Evolutionary conservation across 768 basidiomycete genomes (phyloP).

Genomic region (Psilocybe subaeruginosa): DNA sequence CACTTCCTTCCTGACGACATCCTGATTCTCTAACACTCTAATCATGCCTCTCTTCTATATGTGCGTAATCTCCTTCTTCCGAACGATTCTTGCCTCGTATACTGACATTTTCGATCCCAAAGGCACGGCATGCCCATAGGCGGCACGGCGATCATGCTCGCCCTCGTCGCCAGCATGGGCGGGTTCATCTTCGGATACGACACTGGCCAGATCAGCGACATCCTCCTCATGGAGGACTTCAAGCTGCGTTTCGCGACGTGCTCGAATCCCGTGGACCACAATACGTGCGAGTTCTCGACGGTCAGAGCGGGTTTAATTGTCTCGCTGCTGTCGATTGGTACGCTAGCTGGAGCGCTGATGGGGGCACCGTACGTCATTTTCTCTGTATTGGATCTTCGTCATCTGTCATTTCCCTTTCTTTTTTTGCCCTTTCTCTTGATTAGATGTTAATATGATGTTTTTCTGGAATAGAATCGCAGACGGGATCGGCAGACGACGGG

Average conservation of each 20-base stretch:
- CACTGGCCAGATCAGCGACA: conserved; percentile 79
- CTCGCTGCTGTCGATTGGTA: conserved; percentile 71
- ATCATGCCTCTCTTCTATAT: conserved; percentile 33
- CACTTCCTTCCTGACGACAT: background rate
- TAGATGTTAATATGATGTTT: conserved; percentile 3
- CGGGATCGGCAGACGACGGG: conserved; percentile 63
- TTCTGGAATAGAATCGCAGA: conserved; percentile 52
- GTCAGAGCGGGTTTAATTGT: conserved; percentile 72
- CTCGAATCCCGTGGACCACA: conserved; percentile 35
- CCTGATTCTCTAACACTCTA: background rate
- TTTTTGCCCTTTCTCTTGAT: background rate
- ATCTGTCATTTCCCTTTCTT: no score
- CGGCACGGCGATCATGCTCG: conserved; percentile 63
- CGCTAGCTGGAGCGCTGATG: conserved; percentile 60
- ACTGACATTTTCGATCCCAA: background rate
- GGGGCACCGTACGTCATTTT: conserved; percentile 57
- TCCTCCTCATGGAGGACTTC: conserved; percentile 75
- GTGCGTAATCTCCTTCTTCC: conserved; percentile 15
- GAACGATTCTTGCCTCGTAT: background rate
- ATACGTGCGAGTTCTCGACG: conserved; percentile 54
- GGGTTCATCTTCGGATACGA: conserved; percentile 74
- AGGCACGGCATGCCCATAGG: conserved; percentile 68
- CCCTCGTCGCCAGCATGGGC: conserved; percentile 71
- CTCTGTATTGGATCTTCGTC: no score
- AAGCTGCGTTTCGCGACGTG: conserved; percentile 63